Conservation (phyloP, 768 basidiomycete species). For the Dictyophora rubrovolvata region DNA sequence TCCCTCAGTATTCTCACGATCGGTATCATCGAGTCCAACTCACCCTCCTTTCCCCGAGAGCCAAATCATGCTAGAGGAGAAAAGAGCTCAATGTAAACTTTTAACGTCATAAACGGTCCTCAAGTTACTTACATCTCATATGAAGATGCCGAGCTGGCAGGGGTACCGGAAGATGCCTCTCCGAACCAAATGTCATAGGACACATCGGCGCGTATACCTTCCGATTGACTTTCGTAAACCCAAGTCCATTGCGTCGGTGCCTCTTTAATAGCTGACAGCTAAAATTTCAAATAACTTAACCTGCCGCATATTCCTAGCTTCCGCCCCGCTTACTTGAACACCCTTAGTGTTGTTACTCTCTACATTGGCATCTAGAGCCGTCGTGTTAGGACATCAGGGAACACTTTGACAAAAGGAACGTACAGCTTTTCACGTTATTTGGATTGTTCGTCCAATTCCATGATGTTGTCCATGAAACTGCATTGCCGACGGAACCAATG, state of each 20-base stretch:
- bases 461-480: constrained; percentile 42
- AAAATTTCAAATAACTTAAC: not conserved
- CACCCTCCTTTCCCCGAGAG: constrained; percentile 47
- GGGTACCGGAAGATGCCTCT: constrained; percentile 28
- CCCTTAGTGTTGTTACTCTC: constrained; percentile 36
- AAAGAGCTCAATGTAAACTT: not conserved
- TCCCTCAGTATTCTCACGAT: not conserved
- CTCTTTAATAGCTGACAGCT: constrained; percentile 32
- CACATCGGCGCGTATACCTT: constrained; percentile 44
- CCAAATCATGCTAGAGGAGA: constrained; percentile 44
- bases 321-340: constrained; percentile 26
- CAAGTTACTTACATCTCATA: constrained; percentile 38
- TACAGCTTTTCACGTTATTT: constrained; percentile 50
- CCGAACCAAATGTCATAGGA: constrained; percentile 40
- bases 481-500: constrained; percentile 26
- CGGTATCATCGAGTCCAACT: constrained; percentile 6
- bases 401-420: constrained; percentile 10
- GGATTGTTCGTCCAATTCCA: constrained; percentile 42
- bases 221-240: constrained; percentile 34
- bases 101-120: not conserved
- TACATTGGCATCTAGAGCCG: constrained; percentile 39
- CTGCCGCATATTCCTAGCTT: not conserved
- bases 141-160: constrained; percentile 37
- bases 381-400: not conserved
- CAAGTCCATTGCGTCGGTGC: constrained; percentile 45